Conservation (phyloP, 805 yeast species). For the Candida piceae region DNA sequence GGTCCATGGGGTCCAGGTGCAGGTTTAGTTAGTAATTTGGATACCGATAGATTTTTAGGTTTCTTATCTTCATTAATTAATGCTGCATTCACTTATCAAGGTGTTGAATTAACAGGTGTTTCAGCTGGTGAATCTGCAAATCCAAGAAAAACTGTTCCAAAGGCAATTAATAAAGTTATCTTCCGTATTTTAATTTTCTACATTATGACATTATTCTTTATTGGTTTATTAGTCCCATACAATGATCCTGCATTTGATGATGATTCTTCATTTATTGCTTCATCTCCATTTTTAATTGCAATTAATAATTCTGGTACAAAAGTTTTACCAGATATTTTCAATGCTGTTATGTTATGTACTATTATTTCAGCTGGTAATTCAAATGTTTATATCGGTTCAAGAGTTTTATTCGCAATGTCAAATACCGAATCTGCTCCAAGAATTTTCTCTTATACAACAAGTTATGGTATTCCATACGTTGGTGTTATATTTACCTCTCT, state of each 20-base stretch:
- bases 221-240: conserved; percentile 67
- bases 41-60: conserved; percentile 60
- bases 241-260: conserved; percentile 49
- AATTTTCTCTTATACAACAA: conserved; percentile 43
- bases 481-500: conserved; percentile 53
- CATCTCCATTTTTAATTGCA: conserved; percentile 73
- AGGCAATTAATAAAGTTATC: conserved; percentile 65
- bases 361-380: conserved; percentile 79
- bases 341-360: conserved; percentile 62
- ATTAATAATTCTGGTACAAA: conserved; percentile 63
- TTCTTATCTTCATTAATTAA: conserved; percentile 65
- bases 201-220: conserved; percentile 58
- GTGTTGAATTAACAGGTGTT: conserved; percentile 72
- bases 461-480: conserved; percentile 55
- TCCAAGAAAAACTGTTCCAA: conserved; percentile 67
- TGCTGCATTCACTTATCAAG: conserved; percentile 79
- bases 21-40: conserved; percentile 39
- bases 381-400: conserved; percentile 65
- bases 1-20: conserved; percentile 65
- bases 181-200: conserved; percentile 63
- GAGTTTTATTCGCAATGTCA: conserved; percentile 65
- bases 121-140: conserved; percentile 70
- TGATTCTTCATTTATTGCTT: conserved; percentile 36
- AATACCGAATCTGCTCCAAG: conserved; percentile 50
- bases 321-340: conserved; percentile 63